Conservation (phyloP, 768 basidiomycete genomes). For the Chlorophyllum brunneum region DNA sequence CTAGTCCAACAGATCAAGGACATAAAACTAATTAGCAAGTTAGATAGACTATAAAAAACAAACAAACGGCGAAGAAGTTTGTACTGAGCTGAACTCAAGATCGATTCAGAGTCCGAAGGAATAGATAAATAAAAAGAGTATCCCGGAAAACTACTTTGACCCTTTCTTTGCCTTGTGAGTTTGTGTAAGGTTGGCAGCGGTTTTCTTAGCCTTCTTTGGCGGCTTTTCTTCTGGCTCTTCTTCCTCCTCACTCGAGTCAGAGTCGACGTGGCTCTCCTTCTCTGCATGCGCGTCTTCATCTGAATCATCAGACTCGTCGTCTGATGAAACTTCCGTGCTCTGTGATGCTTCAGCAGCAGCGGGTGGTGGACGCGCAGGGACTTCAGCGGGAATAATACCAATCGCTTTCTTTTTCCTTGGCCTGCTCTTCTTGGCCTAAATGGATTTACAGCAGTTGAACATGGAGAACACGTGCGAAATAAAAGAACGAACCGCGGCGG, state of each 20-base stretch:
- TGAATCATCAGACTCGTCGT: constrained; percentile 28
- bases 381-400: constrained; percentile 16
- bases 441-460: constrained; percentile 12
- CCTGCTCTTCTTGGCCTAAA: constrained; percentile 30
- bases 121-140: background rate
- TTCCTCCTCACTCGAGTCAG: constrained; percentile 27
- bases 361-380: constrained; percentile 23
- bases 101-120: constrained; percentile 4
- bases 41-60: constrained; percentile 22
- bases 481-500: constrained; percentile 28
- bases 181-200: background rate
- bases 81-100: background rate
- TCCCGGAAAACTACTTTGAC: background rate
- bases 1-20: background rate
- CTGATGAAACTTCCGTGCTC: constrained; percentile 22
- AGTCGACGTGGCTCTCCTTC: constrained; percentile 20
- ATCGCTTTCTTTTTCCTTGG: constrained; percentile 24
- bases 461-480: background rate
- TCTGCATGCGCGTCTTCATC: constrained; percentile 33
- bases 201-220: constrained; percentile 9
- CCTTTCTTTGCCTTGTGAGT: constrained; percentile 8
- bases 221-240: constrained; percentile 24
- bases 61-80: constrained; percentile 12
- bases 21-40: constrained; percentile 6
- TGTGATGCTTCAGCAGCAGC: constrained; percentile 22